Evolutionary conservation across 805 yeast genomes (phyloP), one percentile per base, ranked within the genome.

Genomic region (Ogataea henricii): DNA sequence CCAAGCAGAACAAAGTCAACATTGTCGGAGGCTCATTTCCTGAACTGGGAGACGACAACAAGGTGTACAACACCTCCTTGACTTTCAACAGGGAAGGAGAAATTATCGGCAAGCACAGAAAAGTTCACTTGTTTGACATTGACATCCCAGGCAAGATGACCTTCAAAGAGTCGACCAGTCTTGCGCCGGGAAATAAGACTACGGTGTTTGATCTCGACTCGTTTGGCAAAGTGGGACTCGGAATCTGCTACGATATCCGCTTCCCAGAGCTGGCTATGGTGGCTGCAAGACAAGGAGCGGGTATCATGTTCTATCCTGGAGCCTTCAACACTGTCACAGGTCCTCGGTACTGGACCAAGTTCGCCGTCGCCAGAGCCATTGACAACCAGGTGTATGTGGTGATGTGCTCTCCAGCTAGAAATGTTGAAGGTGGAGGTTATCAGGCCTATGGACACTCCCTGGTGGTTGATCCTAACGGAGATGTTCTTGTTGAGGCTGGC

Each of bases 21-120:
- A 72, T 92, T 36, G 78, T 92, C 36, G 98, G 98, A 13, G 99
- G 99, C 13, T 89, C 97, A 0, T 82, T 88, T 55, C 98, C 98
- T 1, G 99, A 94, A 65, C 58, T 77, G 23, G 81, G 74, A 39
- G 81, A 75, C 12, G 81, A 77, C 40, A 73, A 75, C 46, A 81
- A 82, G 54, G 61, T 82, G 23, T 87, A 79, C 76, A 82, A 91
- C 71, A 83, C 95, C 25, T 80, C 88, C 40, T 61, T 89, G 61
- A 75, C 95, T 3, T 92, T 89, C 63, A 67, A 81, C 51, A 85
- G 84, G 2, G 40, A 65, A 2, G 99, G 99, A 3, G 76, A 82
- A 33, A 72, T 91, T 47, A 79, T 92, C 46, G 97, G 89, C 41
- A 87, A 85, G 60, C 98, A 89, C 66, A 79, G 98, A 56, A 92